These are phyloP conservation scores for Alternaria brassicicola DNA, from an alignment of 2,329 filamentous ascomycete species.

Conservation along the genomic window DNA sequence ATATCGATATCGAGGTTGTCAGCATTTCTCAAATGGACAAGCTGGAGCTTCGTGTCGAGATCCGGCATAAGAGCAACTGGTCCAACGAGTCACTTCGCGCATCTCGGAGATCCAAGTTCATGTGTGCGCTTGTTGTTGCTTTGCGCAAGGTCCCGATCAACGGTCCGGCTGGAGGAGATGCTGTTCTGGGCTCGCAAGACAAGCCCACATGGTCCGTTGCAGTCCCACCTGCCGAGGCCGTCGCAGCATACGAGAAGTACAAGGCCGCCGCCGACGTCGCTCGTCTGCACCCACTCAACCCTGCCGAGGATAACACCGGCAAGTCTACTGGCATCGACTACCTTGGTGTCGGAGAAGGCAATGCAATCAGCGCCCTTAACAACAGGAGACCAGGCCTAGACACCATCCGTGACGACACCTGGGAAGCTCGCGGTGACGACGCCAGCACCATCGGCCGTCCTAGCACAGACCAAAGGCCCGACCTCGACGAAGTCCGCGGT, in stretches of 20 bases:
- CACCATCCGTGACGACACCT: constrained; percentile 53
- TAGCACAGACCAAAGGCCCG: constrained; percentile 51
- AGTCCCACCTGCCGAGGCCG: constrained; percentile 72
- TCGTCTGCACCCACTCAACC: constrained; percentile 66
- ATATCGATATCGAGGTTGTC: constrained; percentile 77
- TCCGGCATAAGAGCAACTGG: constrained; percentile 78
- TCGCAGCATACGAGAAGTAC: constrained; percentile 62
- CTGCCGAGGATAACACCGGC: constrained; percentile 33
- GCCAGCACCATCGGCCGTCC: constrained; percentile 47
- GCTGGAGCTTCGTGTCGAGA: constrained; percentile 79
- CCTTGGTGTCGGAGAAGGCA: constrained; percentile 44
- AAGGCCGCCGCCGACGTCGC: constrained; percentile 62
- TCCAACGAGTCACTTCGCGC: constrained; percentile 78
- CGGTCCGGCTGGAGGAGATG: constrained; percentile 73
- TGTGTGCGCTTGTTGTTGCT: constrained; percentile 87
- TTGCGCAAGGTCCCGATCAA: constrained; percentile 87
- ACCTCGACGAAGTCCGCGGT: constrained; percentile 55
- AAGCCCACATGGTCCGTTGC: constrained; percentile 84
- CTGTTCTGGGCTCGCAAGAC: constrained; percentile 64
- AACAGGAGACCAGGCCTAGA: constrained; percentile 52
- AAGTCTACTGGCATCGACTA: constrained; percentile 45
- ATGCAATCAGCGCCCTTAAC: constrained; percentile 54
- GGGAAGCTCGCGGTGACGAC: constrained; percentile 51
- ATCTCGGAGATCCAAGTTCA: constrained; percentile 89
- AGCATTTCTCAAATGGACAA: constrained; percentile 88